Conservation (phyloP, 2,329 filamentous ascomycete species). For the Tolypocladium guangdongense region DNA sequence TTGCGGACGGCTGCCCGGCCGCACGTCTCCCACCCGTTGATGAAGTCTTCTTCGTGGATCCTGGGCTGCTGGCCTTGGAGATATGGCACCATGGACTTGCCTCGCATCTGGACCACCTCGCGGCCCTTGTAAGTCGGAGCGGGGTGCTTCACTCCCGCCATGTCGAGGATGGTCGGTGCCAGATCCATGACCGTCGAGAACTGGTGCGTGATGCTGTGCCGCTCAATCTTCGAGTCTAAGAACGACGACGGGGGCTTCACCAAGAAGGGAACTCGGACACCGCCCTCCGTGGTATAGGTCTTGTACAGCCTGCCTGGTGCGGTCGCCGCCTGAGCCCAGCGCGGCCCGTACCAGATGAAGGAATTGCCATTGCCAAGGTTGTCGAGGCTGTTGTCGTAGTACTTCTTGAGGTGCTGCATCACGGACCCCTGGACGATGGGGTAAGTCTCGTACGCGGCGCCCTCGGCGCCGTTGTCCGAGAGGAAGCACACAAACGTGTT, state of each 20-base stretch:
- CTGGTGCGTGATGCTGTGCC: constrained; percentile 23
- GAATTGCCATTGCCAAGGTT: constrained; percentile 45
- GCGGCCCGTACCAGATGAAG: constrained; percentile 50
- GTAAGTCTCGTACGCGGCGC: constrained; percentile 45
- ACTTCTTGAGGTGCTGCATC: constrained; percentile 42
- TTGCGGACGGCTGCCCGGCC: constrained; percentile 21
- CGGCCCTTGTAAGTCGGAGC: constrained; percentile 24
- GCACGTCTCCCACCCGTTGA: constrained; percentile 22
- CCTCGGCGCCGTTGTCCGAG: constrained; percentile 52
- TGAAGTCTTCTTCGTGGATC: constrained; percentile 27
- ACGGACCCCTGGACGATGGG: constrained; percentile 44
- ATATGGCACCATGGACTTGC: constrained; percentile 11
- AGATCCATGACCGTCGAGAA: constrained; percentile 40
- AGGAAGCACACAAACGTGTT: constrained; percentile 56
- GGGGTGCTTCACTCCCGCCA: constrained; percentile 30
- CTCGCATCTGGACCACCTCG: constrained; percentile 39
- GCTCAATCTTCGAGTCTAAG: not conserved
- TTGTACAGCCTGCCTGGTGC: constrained; percentile 25
- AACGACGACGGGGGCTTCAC: constrained; percentile 16
- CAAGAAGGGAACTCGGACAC: constrained; percentile 39
- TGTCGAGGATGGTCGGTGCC: constrained; percentile 30
- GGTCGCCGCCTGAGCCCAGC: constrained; percentile 35
- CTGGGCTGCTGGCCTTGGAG: constrained; percentile 7
- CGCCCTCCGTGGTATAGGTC: constrained; percentile 33
- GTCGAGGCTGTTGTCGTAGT: constrained; percentile 38